Evolutionary conservation across 768 basidiomycete genomes (phyloP).

Genomic region (Termitomyces sp.): DNA sequence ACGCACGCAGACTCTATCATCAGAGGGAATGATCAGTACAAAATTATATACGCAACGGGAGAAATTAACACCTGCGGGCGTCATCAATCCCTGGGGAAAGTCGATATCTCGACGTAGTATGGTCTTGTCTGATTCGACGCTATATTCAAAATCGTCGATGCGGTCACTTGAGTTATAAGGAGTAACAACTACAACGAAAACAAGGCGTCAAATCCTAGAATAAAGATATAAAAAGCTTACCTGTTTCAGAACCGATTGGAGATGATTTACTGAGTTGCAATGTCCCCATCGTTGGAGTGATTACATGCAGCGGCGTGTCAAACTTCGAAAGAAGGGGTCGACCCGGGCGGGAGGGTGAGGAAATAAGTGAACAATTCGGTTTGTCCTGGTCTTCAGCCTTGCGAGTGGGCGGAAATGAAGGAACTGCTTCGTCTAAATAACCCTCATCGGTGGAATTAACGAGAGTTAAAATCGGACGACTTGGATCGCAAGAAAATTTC

Average conservation of each 20-base stretch:
- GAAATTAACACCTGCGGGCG: background rate
- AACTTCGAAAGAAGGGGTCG: background rate
- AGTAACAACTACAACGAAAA: background rate
- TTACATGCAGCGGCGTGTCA: background rate
- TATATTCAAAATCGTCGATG: background rate
- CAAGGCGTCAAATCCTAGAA: background rate
- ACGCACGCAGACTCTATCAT: background rate
- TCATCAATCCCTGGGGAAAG: background rate
- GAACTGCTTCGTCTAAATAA: background rate
- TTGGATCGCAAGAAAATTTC: background rate
- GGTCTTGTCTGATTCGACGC: background rate
- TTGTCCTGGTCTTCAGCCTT: background rate
- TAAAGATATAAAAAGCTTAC: background rate
- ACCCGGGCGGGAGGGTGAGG: background rate
- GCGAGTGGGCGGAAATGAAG: background rate
- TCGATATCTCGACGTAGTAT: background rate
- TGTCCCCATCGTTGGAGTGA: background rate
- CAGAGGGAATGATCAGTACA: background rate
- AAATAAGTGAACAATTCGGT: background rate
- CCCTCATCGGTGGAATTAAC: background rate
- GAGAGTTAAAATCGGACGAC: too few relatives aligned
- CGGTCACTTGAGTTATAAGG: background rate
- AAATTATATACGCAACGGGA: background rate
- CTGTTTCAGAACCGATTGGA: background rate
- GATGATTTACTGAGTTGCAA: background rate